These are phyloP conservation scores for Epichloe sibirici DNA, from an alignment of 2,329 filamentous ascomycete genomes.

Conservation along the genomic window DNA sequence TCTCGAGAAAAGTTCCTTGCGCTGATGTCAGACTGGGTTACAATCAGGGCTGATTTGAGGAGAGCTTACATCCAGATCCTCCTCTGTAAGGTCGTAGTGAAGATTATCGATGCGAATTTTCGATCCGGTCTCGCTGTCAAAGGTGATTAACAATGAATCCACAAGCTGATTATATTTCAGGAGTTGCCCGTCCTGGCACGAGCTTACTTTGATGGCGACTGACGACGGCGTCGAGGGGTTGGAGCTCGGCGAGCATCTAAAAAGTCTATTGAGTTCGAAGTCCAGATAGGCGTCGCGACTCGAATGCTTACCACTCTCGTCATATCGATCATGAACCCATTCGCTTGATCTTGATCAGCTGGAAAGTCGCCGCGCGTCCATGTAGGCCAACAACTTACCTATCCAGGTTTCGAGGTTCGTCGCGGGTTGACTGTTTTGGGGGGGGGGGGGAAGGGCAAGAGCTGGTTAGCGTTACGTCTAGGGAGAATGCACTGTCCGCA, in stretches of 20 bases:
- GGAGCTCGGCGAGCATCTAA: constrained; percentile 28
- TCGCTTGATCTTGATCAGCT: constrained; percentile 40
- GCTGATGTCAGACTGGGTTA: constrained; percentile 13
- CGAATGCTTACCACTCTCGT: constrained; percentile 49
- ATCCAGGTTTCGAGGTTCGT: constrained; percentile 56
- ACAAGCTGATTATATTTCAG: neutral
- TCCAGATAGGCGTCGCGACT: neutral
- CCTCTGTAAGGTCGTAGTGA: constrained; percentile 81
- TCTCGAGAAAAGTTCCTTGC: constrained; percentile 69
- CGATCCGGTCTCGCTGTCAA: constrained; percentile 41
- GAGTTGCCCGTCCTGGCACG: neutral
- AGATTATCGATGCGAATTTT: constrained; percentile 81
- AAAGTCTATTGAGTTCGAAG: constrained; percentile 14
- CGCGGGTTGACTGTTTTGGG: constrained; percentile 45
- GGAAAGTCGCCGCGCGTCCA: constrained; percentile 13
- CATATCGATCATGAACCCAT: constrained; percentile 89
- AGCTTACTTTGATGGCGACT: constrained; percentile 28
- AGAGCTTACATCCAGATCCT: constrained; percentile 58
- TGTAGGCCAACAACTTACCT: constrained; percentile 36
- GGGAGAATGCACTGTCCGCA: constrained; percentile 18
- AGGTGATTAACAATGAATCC: neutral
- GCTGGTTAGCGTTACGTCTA: constrained; percentile 19
- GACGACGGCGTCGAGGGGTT: constrained; percentile 30
- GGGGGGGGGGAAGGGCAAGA: constrained; percentile 21
- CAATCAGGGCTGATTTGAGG: neutral